A percentile compares a stretch with the other conserved stretches of the same genome.
phyloP scores from a whole-genome alignment of 2,329 filamentous ascomycete species.

The Ophiostoma piceae region DNA sequence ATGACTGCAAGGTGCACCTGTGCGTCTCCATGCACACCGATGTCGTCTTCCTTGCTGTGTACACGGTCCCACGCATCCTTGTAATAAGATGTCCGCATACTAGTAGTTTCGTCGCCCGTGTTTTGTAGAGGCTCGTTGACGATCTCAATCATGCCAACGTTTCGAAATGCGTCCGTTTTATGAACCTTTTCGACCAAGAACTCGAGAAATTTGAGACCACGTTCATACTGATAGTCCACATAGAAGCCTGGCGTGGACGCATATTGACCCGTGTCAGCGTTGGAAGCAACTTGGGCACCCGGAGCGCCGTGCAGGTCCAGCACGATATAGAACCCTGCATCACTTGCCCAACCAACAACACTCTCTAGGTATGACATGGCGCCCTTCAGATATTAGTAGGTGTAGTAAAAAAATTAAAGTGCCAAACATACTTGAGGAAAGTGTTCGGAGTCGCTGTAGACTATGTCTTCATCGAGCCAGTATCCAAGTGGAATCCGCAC shows the following conservation, averaged over 20 bases:
- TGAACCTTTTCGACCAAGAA: conserved; percentile 52
- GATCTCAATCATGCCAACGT: conserved; percentile 55
- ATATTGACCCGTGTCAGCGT: conserved; percentile 45
- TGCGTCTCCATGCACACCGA: conserved; percentile 40
- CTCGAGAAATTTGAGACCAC: conserved; percentile 50
- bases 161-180: conserved; percentile 43
- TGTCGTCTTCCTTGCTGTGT: conserved; percentile 42
- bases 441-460: conserved; percentile 36
- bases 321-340: conserved; percentile 49
- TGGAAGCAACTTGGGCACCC: conserved; percentile 41
- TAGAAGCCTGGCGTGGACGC: conserved; percentile 47
- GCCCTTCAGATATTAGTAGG: not conserved
- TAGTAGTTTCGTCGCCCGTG: conserved; percentile 28
- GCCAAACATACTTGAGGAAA: too few species aligned
- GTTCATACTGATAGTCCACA: conserved; percentile 50
- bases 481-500: conserved; percentile 52
- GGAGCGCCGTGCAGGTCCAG: conserved; percentile 50
- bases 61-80: conserved; percentile 44
- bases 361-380: conserved; percentile 41
- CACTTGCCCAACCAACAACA: conserved; percentile 45
- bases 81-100: conserved; percentile 43
- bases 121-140: conserved; percentile 52
- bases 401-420: too few species aligned
- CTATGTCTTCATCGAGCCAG: conserved; percentile 49
- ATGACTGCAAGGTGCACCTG: conserved; percentile 49